These are phyloP conservation scores for Ustilago nuda DNA, from an alignment of 1,284 basidiomycete genomes.

Conservation along the genomic window DNA sequence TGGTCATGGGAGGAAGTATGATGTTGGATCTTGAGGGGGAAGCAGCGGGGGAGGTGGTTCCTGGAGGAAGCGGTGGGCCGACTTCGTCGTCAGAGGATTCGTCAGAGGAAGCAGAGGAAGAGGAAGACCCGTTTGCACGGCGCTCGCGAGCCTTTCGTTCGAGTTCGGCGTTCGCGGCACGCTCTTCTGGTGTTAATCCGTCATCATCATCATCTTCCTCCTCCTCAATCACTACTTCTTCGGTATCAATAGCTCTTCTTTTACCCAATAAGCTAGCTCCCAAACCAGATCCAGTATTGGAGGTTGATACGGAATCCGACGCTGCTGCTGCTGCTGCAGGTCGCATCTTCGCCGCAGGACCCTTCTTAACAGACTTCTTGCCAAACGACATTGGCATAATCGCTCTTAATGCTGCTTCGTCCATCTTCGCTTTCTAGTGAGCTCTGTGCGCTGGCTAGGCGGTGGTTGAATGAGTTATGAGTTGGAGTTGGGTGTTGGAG, in stretches of 20 bases:
- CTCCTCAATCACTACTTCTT: background rate
- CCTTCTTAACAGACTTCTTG: slow-evolving; percentile 21
- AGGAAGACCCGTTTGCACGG: slow-evolving; percentile 14
- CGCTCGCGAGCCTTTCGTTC: slow-evolving; percentile 22
- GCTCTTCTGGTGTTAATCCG: slow-evolving; percentile 57
- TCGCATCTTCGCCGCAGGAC: background rate
- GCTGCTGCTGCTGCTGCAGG: background rate
- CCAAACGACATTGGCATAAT: slow-evolving; percentile 66
- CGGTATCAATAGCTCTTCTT: background rate
- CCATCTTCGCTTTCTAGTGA: slow-evolving; percentile 45
- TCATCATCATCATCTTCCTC: slow-evolving; percentile 53
- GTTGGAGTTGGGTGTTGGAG: background rate
- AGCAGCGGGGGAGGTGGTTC: background rate
- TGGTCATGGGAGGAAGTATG: slow-evolving; percentile 22
- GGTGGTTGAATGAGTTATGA: background rate
- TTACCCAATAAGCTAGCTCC: slow-evolving; percentile 22
- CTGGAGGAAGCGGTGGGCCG: slow-evolving; percentile 36
- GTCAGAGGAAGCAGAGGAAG: slow-evolving; percentile 11
- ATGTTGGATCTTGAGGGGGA: background rate
- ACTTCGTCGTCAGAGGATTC: slow-evolving; percentile 21
- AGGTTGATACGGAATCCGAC: background rate
- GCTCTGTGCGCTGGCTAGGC: background rate
- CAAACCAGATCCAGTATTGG: background rate
- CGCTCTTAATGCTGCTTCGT: slow-evolving; percentile 64
- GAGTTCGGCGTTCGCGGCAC: slow-evolving; percentile 38